A percentile compares a stretch with the other conserved stretches of the same genome.
phyloP scores from a whole-genome alignment of 345 rosid genomes.

The Corchorus capsularis region DNA sequence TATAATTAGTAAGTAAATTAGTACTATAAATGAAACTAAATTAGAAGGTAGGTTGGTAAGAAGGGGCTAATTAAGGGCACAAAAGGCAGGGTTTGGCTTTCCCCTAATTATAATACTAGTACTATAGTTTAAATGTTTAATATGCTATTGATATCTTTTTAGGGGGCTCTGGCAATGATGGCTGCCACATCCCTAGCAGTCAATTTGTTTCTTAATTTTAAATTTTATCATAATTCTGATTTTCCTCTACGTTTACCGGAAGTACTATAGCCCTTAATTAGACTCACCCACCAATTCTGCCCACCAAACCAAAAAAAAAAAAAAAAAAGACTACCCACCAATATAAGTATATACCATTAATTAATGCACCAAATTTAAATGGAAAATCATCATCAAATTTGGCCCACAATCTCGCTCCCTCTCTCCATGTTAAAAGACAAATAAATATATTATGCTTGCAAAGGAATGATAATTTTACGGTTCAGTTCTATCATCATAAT shows the following conservation, averaged over 20 bases:
- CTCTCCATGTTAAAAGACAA: too few relatives aligned
- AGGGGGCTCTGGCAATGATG: slow-evolving; percentile 37
- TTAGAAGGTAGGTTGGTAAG: neutral
- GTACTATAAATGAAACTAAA: neutral
- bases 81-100: slow-evolving; percentile 10
- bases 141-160: slow-evolving; percentile 3
- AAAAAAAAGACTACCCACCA: too few relatives aligned
- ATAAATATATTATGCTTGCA: too few relatives aligned
- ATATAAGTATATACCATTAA: too few relatives aligned
- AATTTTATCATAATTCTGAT: neutral
- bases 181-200: slow-evolving; percentile 28
- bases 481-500: too few relatives aligned
- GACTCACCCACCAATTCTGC: neutral
- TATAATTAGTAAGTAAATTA: neutral
- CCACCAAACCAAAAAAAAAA: too few relatives aligned
- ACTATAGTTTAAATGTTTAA: too few relatives aligned
- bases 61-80: neutral
- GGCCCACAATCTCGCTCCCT: too few relatives aligned
- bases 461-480: too few relatives aligned
- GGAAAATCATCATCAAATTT: too few relatives aligned
- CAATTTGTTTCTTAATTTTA: neutral
- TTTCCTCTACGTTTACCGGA: neutral
- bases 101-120: neutral
- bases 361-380: neutral
- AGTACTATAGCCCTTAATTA: too few relatives aligned